phyloP scores from a whole-genome alignment of 2,329 filamentous ascomycete genomes.

The Drechslerella dactyloides region DNA sequence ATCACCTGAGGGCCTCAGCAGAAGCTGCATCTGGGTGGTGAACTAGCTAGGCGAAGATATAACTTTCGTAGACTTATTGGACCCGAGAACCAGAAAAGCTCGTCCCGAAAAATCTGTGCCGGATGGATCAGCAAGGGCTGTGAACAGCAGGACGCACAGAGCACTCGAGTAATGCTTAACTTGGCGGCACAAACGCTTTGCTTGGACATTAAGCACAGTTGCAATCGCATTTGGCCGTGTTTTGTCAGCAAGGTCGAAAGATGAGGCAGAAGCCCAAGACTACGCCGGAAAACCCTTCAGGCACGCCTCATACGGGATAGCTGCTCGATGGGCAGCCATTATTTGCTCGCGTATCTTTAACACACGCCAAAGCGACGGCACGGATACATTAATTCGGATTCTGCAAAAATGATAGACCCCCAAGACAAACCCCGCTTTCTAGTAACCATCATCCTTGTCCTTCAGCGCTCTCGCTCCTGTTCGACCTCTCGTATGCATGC shows the following conservation, averaged over 20 bases:
- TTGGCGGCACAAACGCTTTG: slow-evolving; percentile 26
- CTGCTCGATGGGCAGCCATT: no score
- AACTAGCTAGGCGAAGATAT: slow-evolving; percentile 2
- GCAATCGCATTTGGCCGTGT: background rate
- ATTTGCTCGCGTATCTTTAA: background rate
- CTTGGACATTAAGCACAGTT: background rate
- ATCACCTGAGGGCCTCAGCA: slow-evolving; percentile 1
- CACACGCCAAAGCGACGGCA: background rate
- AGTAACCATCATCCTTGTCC: background rate
- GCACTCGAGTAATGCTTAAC: slow-evolving; percentile 1
- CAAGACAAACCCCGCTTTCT: background rate
- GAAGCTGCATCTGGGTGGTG: no score
- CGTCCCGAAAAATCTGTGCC: slow-evolving; percentile 35
- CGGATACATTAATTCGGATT: background rate
- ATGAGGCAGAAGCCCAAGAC: background rate
- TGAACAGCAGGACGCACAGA: background rate
- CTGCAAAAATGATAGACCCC: background rate
- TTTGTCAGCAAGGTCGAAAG: background rate
- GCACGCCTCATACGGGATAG: no score
- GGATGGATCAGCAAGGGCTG: slow-evolving; percentile 25
- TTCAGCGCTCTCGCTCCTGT: background rate
- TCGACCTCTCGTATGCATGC: background rate
- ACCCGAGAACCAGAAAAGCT: slow-evolving; percentile 49
- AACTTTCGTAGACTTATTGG: slow-evolving; percentile 4
- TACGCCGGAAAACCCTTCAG: background rate